Base-by-base conservation (phyloP, 176 grass and related monocot species). In the Rhynchospora breviuscula region DNA sequence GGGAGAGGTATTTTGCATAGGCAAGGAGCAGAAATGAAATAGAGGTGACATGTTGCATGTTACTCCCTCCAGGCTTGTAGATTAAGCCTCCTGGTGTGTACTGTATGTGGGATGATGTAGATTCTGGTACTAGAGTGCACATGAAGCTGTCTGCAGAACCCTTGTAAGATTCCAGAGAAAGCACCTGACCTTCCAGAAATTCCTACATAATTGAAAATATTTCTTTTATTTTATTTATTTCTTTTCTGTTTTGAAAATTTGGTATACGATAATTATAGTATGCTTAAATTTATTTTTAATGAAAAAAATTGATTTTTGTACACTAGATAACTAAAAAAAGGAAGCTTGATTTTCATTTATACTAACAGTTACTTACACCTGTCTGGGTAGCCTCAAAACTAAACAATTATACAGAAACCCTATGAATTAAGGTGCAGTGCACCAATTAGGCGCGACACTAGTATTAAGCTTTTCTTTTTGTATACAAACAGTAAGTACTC, bases 41-140 rank as follows among this genome's bases (percentile, higher is more conserved):
- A 67, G 92, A 85, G 25, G 96, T 98, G 59, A 98, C 96, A 88
- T 98, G 96, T 65, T 98, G 96, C 96, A 91, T 98, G 58, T 98
- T 98, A 80, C 96, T 95, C 79, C 96, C 96, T 67, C 96, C 96
- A 23, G 91, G 89, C 78, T 90, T 98, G 88, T 98, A 98, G 63
- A 98, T 89, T 82, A 98, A 88, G 9, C 96, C 96, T 1, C 91
- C 91, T 10, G 89, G 89, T 4, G 91, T 95, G 89, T 95, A 98
- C 4, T 87, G 77, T 82, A 98, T 91, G 77, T 95, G 95, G 0
- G 88, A 90, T 2, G 92, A 98, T 35, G 91, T 90, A 3, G 95
- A 93, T 63, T 95, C 95, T 1, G 95, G 95, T 53, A 98, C 91
- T 58, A 98, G 84, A 6, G 92, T 98, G 89, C 92, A 98, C 45